Conservation (phyloP, 441 rosid species). For the Syzygium syzygioides region DNA sequence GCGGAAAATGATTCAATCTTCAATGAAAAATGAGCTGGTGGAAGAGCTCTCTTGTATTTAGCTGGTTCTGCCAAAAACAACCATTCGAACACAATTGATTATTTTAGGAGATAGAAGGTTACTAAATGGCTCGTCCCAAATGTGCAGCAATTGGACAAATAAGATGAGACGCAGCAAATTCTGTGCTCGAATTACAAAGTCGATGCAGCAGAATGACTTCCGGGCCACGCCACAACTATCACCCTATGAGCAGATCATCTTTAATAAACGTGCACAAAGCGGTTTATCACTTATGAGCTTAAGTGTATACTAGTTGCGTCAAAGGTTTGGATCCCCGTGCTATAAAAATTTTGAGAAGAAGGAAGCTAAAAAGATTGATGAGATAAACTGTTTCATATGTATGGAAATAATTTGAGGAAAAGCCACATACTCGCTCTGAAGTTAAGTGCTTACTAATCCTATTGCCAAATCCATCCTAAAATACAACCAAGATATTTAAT, state of each 20-base stretch:
- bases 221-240: no score
- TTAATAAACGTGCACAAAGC: not conserved
- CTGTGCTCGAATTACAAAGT: no score
- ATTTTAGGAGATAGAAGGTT: no score
- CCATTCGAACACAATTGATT: not conserved
- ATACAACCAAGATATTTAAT: not conserved
- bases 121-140: not conserved
- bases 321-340: not conserved
- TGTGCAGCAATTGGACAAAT: not conserved
- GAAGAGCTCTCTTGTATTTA: not conserved
- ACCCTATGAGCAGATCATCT: no score
- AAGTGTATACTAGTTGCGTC: no score
- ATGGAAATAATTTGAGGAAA: no score
- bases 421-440: not conserved
- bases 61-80: not conserved
- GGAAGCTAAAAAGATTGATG: not conserved
- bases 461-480: not conserved
- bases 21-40: not conserved
- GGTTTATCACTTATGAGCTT: not conserved
- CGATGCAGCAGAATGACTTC: no score
- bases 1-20: not conserved
- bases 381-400: no score
- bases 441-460: not conserved
- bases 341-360: not conserved
- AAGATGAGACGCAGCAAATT: no score